Evolutionary conservation across 441 rosid genomes (phyloP), one percentile per base, ranked within the genome.

Genomic region (Adansonia grandidieri): DNA sequence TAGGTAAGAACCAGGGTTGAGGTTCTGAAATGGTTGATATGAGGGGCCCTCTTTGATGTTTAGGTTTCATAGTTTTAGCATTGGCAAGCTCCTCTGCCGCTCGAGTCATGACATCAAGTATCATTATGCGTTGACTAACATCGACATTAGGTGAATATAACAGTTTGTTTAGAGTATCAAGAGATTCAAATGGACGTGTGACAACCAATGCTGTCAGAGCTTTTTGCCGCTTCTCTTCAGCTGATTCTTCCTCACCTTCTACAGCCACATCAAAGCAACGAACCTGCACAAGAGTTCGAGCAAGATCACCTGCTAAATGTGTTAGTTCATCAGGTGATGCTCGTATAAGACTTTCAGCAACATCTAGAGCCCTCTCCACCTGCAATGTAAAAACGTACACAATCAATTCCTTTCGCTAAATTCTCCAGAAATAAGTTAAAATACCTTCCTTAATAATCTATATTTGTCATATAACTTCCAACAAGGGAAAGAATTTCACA

Each of bases 1-100:
- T 86, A 69, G 98, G 98, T 90, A 96, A 84, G 91, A 91, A 92
- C 98, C 98, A 94, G 20, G 98, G 96, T 84, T 90, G 95, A 88
- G 86, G 86, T 80, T 94, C 96, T 71, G 95, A 91, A 81, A 89
- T 82, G 76, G 85, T 85, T 70, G 98, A 88, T 80, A 96, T 87
- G 53, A 93, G 86, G 77, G 88, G 84, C 9, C 80, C 80, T 67
- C 83, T 77, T 79, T 83, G 89, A 47, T 83, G 89, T 84, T 84
- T 93, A 44, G 87, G 88, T 84, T 89, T 91, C 85, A 80, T 71
- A 51, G 80, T 85, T 85, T 87, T 93, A 65, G 95, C 79, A 84
- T 82, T 85, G 78, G 98, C 91, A 61, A 96, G 98, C 91, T 94
- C 98, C 80, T 87, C 87, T 24, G 98, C 98, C 67, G 98, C 99